Percentiles rank a stretch among this genome's conserved stretches.
Evolutionary conservation across 257 asterid species (phyloP).

Genomic region (Solanum phureja): DNA sequence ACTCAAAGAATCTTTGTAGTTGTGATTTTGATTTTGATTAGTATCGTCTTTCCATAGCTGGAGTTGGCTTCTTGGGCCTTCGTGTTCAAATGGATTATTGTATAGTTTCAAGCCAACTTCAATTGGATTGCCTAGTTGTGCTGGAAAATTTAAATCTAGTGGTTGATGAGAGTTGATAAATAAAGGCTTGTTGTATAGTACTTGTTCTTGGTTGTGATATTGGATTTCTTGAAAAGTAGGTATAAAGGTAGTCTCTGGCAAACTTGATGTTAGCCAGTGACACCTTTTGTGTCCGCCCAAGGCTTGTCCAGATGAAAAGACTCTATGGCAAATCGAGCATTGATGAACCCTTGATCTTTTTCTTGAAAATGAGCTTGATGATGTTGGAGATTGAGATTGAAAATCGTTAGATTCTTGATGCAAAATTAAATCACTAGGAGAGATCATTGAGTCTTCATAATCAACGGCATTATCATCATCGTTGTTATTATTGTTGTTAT

Average conservation of each 20-base stretch:
- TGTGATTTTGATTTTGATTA: conserved; percentile 1
- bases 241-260: conserved; percentile 39
- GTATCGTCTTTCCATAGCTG: conserved; percentile 15
- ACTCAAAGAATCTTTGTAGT: not conserved
- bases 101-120: not conserved
- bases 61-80: conserved; percentile 19
- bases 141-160: conserved; percentile 44
- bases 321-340: conserved; percentile 64
- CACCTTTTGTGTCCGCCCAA: conserved; percentile 84
- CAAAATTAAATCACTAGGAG: not conserved
- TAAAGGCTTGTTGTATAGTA: conserved; percentile 32
- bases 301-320: conserved; percentile 79
- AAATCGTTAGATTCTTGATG: conserved; percentile 10
- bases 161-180: conserved; percentile 5
- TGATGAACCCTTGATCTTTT: conserved; percentile 49
- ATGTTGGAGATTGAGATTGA: not conserved
- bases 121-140: not conserved
- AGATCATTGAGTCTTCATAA: conserved; percentile 8
- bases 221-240: conserved; percentile 23
- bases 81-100: not conserved
- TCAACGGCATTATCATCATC: conserved; percentile 5
- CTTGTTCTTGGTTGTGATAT: conserved; percentile 4
- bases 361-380: not conserved
- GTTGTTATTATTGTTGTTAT: not conserved
- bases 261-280: conserved; percentile 52